A percentile compares a stretch with the other conserved stretches of the same genome.
Evolutionary conservation across 441 rosid genomes (phyloP).

Genomic region (Corymbia calophylla): DNA sequence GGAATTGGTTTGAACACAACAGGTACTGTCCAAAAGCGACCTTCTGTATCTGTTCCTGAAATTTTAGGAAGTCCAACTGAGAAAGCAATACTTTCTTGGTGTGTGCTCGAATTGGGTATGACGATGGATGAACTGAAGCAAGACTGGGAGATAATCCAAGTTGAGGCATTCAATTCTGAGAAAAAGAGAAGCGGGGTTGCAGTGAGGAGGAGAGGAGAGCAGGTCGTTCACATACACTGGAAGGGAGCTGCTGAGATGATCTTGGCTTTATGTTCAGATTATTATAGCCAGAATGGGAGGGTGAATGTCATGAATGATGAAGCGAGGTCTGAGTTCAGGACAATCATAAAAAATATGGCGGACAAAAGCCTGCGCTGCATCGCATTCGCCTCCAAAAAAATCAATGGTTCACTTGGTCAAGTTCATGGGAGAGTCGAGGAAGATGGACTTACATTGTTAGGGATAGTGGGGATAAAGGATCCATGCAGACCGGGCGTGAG

Average conservation of each 20-base stretch:
- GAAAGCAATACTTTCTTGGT: neutral
- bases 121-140: neutral
- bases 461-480: neutral
- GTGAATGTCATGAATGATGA: slow-evolving; percentile 10
- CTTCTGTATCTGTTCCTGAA: neutral
- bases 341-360: slow-evolving; percentile 32
- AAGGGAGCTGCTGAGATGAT: slow-evolving; percentile 55
- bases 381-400: slow-evolving; percentile 27
- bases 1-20: neutral
- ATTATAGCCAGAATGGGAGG: slow-evolving; percentile 4
- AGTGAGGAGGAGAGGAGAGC: slow-evolving; percentile 15
- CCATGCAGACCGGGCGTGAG: neutral
- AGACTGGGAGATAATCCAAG: neutral
- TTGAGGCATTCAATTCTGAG: neutral
- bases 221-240: slow-evolving; percentile 26
- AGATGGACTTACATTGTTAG: neutral
- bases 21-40: neutral
- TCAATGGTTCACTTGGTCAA: neutral
- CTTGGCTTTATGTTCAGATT: slow-evolving; percentile 26
- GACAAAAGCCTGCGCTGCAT: slow-evolving; percentile 38
- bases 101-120: neutral
- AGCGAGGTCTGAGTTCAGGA: slow-evolving; percentile 3
- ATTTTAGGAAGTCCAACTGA: neutral
- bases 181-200: slow-evolving; percentile 25
- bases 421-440: neutral